A percentile compares a stretch with the other conserved stretches of the same genome.
Evolutionary conservation across 192 early-diverging fungal genomes (phyloP).

Genomic region (Funneliformis mosseae): DNA sequence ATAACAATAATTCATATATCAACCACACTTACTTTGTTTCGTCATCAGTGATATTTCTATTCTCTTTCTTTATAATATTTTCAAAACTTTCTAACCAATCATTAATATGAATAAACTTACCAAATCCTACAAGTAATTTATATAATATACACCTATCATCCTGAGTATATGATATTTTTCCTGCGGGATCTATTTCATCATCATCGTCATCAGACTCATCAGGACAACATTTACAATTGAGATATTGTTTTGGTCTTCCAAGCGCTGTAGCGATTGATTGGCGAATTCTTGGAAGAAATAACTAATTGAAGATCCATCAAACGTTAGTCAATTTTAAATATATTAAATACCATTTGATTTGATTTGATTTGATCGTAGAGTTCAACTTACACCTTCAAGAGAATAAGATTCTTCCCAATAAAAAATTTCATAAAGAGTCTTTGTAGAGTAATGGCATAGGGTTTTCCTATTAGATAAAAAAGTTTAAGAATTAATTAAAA

Average conservation of each 20-base stretch:
- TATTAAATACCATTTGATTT: too few relatives aligned
- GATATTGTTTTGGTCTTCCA: slow-evolving; percentile 73
- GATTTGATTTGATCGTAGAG: neutral
- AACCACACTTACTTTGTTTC: slow-evolving; percentile 60
- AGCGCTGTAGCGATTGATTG: slow-evolving; percentile 84
- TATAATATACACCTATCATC: slow-evolving; percentile 91
- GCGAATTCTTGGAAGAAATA: slow-evolving; percentile 83
- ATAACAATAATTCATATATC: neutral
- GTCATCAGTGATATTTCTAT: slow-evolving; percentile 34
- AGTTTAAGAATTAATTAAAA: neutral
- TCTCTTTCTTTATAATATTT: slow-evolving; percentile 56
- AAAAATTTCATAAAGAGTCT: slow-evolving; percentile 77
- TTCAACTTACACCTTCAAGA: slow-evolving; percentile 66
- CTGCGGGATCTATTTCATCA: slow-evolving; percentile 33
- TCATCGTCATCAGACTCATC: slow-evolving; percentile 28
- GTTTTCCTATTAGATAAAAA: slow-evolving; percentile 39
- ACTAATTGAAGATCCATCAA: slow-evolving; percentile 40
- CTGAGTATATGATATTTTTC: slow-evolving; percentile 60
- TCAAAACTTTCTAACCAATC: slow-evolving; percentile 92
- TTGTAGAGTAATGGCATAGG: slow-evolving; percentile 59
- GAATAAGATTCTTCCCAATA: slow-evolving; percentile 75
- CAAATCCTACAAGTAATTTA: slow-evolving; percentile 88
- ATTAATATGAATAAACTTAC: slow-evolving; percentile 90
- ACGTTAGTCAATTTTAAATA: neutral
- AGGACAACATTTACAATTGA: slow-evolving; percentile 82